Evolutionary conservation across 228 moss, liverwort and hornwort genomes (phyloP).

Genomic region (Sphagnum fallax): DNA sequence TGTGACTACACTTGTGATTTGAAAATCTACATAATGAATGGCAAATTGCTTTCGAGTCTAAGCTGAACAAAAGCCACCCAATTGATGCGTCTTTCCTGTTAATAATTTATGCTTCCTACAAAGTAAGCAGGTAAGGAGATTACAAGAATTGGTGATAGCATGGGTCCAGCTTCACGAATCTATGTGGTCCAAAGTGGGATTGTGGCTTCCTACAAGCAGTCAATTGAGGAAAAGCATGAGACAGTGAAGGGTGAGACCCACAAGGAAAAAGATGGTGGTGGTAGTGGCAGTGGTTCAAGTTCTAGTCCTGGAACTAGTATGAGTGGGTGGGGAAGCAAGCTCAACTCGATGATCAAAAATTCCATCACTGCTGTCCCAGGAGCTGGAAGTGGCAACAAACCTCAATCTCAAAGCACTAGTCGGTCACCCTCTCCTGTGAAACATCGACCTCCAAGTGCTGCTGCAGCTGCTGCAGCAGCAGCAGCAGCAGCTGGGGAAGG

Average conservation of each 20-base stretch:
- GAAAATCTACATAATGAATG: no score
- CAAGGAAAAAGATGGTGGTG: neutral
- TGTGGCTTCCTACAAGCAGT: constrained; percentile 18
- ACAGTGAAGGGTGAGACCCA: no score
- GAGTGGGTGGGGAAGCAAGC: constrained; percentile 19
- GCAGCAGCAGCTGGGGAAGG: no score
- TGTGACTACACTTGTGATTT: no score
- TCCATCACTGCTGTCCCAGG: neutral
- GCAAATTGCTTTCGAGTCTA: no score
- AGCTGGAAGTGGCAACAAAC: neutral
- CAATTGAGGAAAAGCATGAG: neutral
- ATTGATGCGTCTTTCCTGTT: no score
- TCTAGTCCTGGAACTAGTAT: neutral
- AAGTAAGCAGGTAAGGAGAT: constrained; percentile 58
- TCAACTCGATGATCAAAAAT: constrained; percentile 24
- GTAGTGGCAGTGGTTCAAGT: no score
- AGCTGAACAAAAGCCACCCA: no score
- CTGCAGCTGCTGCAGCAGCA: no score
- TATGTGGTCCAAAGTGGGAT: constrained; percentile 76
- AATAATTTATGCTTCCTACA: no score
- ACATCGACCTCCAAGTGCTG: neutral
- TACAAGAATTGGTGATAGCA: constrained; percentile 48
- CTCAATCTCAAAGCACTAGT: neutral
- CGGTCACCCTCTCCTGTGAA: neutral
- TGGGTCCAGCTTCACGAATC: constrained; percentile 56